Evolutionary conservation across 192 early-diverging fungal genomes (phyloP), one percentile per base, ranked within the genome.

Genomic region (Cetraspora pellucida): DNA sequence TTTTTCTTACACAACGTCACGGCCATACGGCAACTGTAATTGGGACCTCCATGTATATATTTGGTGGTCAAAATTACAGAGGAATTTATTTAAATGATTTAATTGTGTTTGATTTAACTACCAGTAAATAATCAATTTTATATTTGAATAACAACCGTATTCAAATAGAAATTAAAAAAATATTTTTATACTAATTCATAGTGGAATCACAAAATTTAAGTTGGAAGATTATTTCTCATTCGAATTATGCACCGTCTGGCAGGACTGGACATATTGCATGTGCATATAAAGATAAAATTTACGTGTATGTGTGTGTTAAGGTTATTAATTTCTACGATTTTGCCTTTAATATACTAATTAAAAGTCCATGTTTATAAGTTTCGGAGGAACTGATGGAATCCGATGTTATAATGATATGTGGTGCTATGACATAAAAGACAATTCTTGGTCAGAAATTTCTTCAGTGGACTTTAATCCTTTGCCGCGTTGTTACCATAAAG

Each of bases 371-470:
- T 47, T 30, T 10, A 45, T 30, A 74, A 89, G 87, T 64, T 89
- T 89, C 74, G 87, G 87, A 63, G 88, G 88, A 30, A 82, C 74
- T 2, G 84, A 88, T 69, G 81, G 81, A 45, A 77, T 83, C 28
- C 78, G 72, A 71, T 83, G 81, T 46, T 87, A 84, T 63, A 88
- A 89, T 75, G 88, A 89, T 72, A 82, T 85, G 31, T 89, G 88
- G 88, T 82, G 81, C 46, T 87, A 82, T 68, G 85, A 87, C 45
- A 79, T 85, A 4, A 46, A 76, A 8, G 80, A 68, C 1, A 79
- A 83, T 30, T 47, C 49, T 11, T 89, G 88, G 88, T 58, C 74
- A 11, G 75, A 81, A 13, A 65, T 87, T 49, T 64, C 75, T 4
- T 81, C 81, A 14, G 81, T 71, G 9, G 86, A 85, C 16, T 80